These are phyloP conservation scores for Geranium incanum DNA, from an alignment of 441 rosid genomes.

Conservation along the genomic window DNA sequence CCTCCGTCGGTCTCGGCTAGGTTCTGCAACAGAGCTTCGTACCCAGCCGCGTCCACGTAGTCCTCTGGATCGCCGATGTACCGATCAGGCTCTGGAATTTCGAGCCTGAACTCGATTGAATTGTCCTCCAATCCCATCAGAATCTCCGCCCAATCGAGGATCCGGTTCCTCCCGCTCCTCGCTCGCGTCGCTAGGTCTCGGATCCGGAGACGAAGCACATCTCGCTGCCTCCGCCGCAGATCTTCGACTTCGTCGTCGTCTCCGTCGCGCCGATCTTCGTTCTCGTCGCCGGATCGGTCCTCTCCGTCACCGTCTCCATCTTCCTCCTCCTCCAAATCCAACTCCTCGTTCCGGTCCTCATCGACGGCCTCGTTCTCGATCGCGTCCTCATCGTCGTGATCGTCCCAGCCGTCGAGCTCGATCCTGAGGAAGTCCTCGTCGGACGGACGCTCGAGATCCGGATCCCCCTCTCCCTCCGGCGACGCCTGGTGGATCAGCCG, in stretches of 20 bases:
- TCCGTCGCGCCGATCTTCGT: neutral
- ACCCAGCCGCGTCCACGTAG: conserved; percentile 58
- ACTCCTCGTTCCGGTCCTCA: conserved; percentile 15
- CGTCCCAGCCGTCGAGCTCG: conserved; percentile 49
- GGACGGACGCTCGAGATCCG: conserved; percentile 34
- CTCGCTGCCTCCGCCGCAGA: conserved; percentile 39
- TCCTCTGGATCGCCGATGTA: conserved; percentile 57
- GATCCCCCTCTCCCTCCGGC: conserved; percentile 43
- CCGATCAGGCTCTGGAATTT: conserved; percentile 41
- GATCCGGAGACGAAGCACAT: conserved; percentile 38
- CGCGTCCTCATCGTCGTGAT: conserved; percentile 22
- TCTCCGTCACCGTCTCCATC: conserved; percentile 22
- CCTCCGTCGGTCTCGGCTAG: conserved; percentile 57
- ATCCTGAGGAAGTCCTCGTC: conserved; percentile 59
- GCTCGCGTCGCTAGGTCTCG: conserved; percentile 43
- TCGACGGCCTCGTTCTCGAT: conserved; percentile 14
- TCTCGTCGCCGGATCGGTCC: conserved; percentile 21
- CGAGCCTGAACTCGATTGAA: conserved; percentile 50
- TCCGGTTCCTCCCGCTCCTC: conserved; percentile 54
- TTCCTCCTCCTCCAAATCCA: conserved; percentile 19
- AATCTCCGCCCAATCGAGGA: conserved; percentile 75
- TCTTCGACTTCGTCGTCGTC: conserved; percentile 23
- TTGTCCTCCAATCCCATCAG: conserved; percentile 63
- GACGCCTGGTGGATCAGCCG: conserved; percentile 46
- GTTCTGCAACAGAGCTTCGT: conserved; percentile 58